Percentiles rank a stretch among this genome's conserved stretches.
These are phyloP conservation scores for Nicotiana noctiflora DNA, from an alignment of 257 asterid genomes.

Conservation along the genomic window DNA sequence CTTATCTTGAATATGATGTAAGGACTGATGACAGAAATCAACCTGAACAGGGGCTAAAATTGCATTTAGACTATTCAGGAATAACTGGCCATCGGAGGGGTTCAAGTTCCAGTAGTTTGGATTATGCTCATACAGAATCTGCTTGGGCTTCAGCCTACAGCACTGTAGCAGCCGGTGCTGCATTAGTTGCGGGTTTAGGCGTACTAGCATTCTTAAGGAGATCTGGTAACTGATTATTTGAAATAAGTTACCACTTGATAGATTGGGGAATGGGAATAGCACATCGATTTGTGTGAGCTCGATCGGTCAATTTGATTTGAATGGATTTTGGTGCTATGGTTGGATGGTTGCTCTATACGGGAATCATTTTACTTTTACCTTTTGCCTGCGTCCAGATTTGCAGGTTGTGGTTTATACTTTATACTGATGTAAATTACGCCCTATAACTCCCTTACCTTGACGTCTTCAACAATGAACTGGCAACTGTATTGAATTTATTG, in stretches of 20 bases:
- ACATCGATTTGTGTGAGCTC: background rate
- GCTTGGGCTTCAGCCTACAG: constrained; percentile 70
- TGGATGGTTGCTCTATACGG: background rate
- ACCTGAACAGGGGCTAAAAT: constrained; percentile 59
- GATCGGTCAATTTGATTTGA: background rate
- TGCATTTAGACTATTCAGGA: constrained; percentile 70
- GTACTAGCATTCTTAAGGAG: constrained; percentile 60
- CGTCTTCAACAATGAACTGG: background rate
- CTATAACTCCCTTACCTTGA: background rate
- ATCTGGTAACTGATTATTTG: constrained; percentile 28
- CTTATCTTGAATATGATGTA: background rate
- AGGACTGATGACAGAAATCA: constrained; percentile 1
- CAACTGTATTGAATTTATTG: background rate
- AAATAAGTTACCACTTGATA: background rate
- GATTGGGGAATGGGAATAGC: background rate
- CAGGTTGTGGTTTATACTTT: background rate
- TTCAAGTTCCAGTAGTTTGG: constrained; percentile 29
- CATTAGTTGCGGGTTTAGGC: constrained; percentile 76
- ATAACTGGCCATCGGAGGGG: constrained; percentile 28
- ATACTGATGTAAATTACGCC: background rate
- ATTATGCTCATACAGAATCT: constrained; percentile 44
- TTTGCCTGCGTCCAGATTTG: background rate
- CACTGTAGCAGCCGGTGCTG: constrained; percentile 87
- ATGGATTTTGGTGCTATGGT: background rate
- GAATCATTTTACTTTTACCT: background rate